phyloP scores from a whole-genome alignment of 768 basidiomycete species.

The Serendipita sp. region DNA sequence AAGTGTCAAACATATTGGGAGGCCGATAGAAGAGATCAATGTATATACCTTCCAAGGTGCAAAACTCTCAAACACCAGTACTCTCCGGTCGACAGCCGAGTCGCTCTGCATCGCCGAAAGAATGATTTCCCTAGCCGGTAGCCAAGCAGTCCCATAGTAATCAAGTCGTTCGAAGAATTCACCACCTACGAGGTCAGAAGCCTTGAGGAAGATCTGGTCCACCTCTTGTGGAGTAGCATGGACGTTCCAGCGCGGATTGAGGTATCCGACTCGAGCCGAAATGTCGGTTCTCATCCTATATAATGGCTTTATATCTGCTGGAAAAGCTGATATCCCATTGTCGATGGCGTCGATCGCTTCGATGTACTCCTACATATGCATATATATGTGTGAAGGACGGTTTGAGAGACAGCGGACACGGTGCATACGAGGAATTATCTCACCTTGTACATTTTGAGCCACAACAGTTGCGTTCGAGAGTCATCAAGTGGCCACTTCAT shows the following conservation, averaged over 20 bases:
- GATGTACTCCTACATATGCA: slow-evolving; percentile 55
- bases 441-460: slow-evolving; percentile 82
- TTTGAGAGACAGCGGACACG: neutral
- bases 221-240: slow-evolving; percentile 24
- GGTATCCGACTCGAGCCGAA: slow-evolving; percentile 60
- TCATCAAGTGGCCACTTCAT: slow-evolving; percentile 37
- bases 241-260: slow-evolving; percentile 94
- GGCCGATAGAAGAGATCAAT: neutral
- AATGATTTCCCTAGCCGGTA: slow-evolving; percentile 79
- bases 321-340: slow-evolving; percentile 82
- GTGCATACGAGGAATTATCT: neutral
- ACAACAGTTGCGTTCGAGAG: slow-evolving; percentile 53
- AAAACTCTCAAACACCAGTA: slow-evolving; percentile 65
- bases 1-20: too few species aligned
- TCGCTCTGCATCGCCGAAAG: slow-evolving; percentile 42
- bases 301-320: slow-evolving; percentile 39
- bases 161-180: slow-evolving; percentile 71
- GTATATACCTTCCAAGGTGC: slow-evolving; percentile 73
- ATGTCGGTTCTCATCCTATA: slow-evolving; percentile 76
- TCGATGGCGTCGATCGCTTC: slow-evolving; percentile 92
- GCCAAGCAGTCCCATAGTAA: slow-evolving; percentile 80
- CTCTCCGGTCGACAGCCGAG: slow-evolving; percentile 43
- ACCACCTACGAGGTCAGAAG: slow-evolving; percentile 65
- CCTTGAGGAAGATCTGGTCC: slow-evolving; percentile 48
- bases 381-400: slow-evolving; percentile 10